These are phyloP conservation scores for Beverwykella pulmonaria DNA, from an alignment of 495 filamentous ascomycete genomes.

Conservation along the genomic window DNA sequence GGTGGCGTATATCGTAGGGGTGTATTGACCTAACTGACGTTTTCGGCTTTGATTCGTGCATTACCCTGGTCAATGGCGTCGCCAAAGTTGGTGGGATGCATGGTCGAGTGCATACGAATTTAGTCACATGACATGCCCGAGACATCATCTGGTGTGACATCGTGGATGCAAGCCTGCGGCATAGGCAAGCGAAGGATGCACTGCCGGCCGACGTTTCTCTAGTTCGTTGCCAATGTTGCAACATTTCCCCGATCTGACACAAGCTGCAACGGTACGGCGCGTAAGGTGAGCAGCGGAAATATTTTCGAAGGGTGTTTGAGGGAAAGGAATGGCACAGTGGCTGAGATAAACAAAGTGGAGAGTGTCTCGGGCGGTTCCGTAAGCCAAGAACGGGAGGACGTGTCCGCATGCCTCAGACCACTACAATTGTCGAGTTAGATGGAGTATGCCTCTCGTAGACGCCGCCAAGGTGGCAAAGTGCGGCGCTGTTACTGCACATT, in stretches of 20 bases:
- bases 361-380: neutral
- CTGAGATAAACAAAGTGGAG: neutral
- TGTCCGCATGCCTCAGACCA: neutral
- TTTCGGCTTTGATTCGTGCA: no score
- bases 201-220: neutral
- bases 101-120: neutral
- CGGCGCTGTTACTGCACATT: neutral
- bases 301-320: neutral
- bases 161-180: neutral
- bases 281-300: neutral
- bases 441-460: neutral
- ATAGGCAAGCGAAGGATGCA: neutral
- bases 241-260: neutral
- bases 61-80: no score
- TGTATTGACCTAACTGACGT: no score
- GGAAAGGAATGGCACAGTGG: neutral
- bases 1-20: no score
- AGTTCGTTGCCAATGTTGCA: neutral
- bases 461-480: neutral
- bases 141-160: no score
- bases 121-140: neutral
- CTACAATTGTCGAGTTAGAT: neutral
- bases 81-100: neutral
- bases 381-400: neutral
- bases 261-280: neutral